Conservation (phyloP, 164 flowering plant genomes). For the Tetracentron sinense region DNA sequence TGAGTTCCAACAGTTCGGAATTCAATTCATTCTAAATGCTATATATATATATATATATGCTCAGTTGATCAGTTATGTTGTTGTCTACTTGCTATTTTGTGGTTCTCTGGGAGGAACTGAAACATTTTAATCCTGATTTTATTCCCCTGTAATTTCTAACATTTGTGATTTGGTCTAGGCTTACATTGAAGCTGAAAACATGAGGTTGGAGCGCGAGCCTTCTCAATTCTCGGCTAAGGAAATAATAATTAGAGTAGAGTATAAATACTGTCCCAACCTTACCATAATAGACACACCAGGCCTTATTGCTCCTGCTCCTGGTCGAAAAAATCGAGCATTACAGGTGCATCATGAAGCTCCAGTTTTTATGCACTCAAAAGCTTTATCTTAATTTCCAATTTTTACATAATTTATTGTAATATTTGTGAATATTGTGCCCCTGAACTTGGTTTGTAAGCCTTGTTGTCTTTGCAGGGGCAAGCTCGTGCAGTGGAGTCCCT, state of each 20-base stretch:
- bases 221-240: conserved; percentile 84
- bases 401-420: neutral
- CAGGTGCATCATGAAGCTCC: conserved; percentile 42
- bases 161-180: conserved; percentile 39
- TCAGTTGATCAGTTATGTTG: too few relatives aligned
- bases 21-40: too few relatives aligned
- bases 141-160: neutral
- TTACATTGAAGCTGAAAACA: conserved; percentile 90
- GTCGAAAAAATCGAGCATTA: conserved; percentile 63
- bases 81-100: neutral
- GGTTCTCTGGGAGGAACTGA: neutral
- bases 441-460: conserved; percentile 6
- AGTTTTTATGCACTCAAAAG: neutral
- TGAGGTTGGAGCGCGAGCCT: conserved; percentile 81
- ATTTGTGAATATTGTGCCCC: neutral
- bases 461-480: conserved; percentile 50
- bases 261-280: conserved; percentile 88
- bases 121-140: neutral
- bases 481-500: conserved; percentile 92
- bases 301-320: conserved; percentile 97
- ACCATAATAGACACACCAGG: conserved; percentile 98
- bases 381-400: neutral
- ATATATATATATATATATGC: too few relatives aligned
- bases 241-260: conserved; percentile 72
- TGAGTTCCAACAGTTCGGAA: too few relatives aligned